Percentiles rank a stretch among this genome's conserved stretches.
Conservation (phyloP, 2,329 filamentous ascomycete genomes). For the Verticillium longisporum region DNA sequence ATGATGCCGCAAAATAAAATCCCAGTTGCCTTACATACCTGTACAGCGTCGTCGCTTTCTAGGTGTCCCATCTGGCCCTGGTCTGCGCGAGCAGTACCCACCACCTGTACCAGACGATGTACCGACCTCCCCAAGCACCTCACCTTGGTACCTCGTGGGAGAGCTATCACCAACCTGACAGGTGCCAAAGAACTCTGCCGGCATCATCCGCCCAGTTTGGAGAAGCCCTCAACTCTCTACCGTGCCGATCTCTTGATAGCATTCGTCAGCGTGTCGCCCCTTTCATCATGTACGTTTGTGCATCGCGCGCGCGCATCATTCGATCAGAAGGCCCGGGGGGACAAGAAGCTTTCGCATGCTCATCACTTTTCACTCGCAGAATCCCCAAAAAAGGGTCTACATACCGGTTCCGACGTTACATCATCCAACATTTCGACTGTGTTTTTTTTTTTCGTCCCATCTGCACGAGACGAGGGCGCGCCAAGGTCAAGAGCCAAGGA, state of each 20-base stretch:
- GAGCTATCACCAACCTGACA: no score
- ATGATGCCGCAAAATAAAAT: neutral
- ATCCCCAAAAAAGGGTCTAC: neutral
- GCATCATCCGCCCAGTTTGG: no score
- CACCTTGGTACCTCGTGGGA: no score
- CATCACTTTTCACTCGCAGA: neutral
- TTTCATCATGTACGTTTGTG: neutral
- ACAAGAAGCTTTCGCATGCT: no score
- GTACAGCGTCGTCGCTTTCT: neutral
- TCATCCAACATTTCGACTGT: neutral
- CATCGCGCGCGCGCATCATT: neutral
- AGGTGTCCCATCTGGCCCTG: no score
- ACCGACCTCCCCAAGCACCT: no score
- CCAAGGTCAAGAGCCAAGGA: neutral
- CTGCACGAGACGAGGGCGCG: neutral
- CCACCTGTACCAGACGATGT: no score
- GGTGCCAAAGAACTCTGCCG: no score
- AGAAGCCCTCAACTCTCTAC: neutral
- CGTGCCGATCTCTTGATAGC: neutral
- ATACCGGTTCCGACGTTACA: neutral
- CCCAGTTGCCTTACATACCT: neutral
- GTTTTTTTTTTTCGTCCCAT: neutral
- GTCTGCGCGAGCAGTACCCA: neutral
- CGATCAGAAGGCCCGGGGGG: neutral
- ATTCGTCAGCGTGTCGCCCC: neutral